Evolutionary conservation across 1,284 basidiomycete species (phyloP).

Genomic region (Austroboletus niveus): DNA sequence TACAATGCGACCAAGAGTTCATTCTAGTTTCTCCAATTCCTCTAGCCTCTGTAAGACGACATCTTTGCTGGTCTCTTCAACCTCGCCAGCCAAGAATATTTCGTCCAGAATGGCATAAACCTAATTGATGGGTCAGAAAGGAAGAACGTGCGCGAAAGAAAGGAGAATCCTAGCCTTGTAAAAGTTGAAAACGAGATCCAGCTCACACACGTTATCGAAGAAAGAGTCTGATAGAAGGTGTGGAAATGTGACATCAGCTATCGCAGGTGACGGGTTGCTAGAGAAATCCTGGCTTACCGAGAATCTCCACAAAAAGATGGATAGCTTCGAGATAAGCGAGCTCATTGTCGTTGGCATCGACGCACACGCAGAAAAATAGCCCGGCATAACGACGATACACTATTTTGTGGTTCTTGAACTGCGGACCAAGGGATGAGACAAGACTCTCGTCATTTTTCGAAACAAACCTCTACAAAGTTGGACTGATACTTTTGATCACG

Average conservation of each 20-base stretch:
- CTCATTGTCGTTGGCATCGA: slow-evolving; percentile 98
- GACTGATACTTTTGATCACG: slow-evolving; percentile 98
- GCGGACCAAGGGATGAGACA: slow-evolving; percentile 5
- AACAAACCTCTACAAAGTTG: slow-evolving; percentile 93
- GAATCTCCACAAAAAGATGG: slow-evolving; percentile 97
- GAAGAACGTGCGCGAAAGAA: slow-evolving; percentile 1
- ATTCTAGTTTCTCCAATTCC: slow-evolving; percentile 88
- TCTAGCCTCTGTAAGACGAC: slow-evolving; percentile 90
- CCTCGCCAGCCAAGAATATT: slow-evolving; percentile 97
- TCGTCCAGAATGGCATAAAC: slow-evolving; percentile 98
- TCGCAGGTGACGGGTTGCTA: background rate
- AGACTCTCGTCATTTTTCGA: background rate
- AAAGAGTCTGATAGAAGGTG: slow-evolving; percentile 72
- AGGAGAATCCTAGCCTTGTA: slow-evolving; percentile 70
- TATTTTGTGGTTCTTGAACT: slow-evolving; percentile 96
- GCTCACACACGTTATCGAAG: slow-evolving; percentile 97
- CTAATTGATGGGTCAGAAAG: slow-evolving; percentile 37
- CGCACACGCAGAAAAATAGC: slow-evolving; percentile 93
- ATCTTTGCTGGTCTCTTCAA: slow-evolving; percentile 96
- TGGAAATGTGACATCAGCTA: slow-evolving; percentile 1
- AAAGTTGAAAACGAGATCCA: slow-evolving; percentile 98
- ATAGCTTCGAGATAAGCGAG: slow-evolving; percentile 96
- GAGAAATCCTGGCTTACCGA: slow-evolving; percentile 58
- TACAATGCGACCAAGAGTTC: slow-evolving; percentile 10
- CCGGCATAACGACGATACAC: slow-evolving; percentile 96